A percentile compares a stretch with the other conserved stretches of the same genome.
phyloP scores from a whole-genome alignment of 768 basidiomycete genomes.

The Hirschioporus abietinus region DNA sequence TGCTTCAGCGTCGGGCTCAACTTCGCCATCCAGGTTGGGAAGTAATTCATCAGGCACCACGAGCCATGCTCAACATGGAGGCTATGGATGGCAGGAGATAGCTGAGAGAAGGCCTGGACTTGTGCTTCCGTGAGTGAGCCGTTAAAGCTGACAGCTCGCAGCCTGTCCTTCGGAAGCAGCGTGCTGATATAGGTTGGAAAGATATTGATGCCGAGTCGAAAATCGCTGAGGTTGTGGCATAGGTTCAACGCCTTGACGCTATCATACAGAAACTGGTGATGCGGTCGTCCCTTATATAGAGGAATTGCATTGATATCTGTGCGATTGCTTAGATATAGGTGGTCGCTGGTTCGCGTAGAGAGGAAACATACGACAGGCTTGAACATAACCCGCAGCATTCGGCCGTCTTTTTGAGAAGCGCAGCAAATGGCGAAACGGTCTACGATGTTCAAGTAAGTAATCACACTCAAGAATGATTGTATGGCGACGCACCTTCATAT shows the following conservation, averaged over 20 bases:
- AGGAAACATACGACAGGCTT: conserved; percentile 44
- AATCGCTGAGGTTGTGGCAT: conserved; percentile 49
- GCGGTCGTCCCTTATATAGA: conserved; percentile 24
- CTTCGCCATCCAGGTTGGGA: conserved; percentile 51
- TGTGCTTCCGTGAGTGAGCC: conserved; percentile 53
- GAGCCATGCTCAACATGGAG: conserved; percentile 21
- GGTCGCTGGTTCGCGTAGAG: not conserved
- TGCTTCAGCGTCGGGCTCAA: conserved; percentile 42
- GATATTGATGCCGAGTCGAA: conserved; percentile 47
- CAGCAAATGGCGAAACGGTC: conserved; percentile 56
- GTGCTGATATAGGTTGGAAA: conserved; percentile 45
- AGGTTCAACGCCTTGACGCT: conserved; percentile 42
- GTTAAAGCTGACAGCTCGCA: conserved; percentile 44
- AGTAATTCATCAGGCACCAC: conserved; percentile 52
- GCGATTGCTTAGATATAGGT: not conserved
- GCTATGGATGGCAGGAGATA: conserved; percentile 31
- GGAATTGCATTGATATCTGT: conserved; percentile 51
- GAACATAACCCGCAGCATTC: conserved; percentile 52
- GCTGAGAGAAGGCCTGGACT: conserved; percentile 46
- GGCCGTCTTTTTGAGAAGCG: conserved; percentile 48
- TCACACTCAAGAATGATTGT: not conserved
- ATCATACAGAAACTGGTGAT: conserved; percentile 45
- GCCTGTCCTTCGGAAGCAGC: conserved; percentile 37
- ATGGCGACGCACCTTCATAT: conserved; percentile 38
- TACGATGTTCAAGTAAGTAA: conserved; percentile 16